Percentiles rank a stretch among this genome's conserved stretches.
phyloP scores from a whole-genome alignment of 805 yeast genomes.

The Teunomyces gatunensis region DNA sequence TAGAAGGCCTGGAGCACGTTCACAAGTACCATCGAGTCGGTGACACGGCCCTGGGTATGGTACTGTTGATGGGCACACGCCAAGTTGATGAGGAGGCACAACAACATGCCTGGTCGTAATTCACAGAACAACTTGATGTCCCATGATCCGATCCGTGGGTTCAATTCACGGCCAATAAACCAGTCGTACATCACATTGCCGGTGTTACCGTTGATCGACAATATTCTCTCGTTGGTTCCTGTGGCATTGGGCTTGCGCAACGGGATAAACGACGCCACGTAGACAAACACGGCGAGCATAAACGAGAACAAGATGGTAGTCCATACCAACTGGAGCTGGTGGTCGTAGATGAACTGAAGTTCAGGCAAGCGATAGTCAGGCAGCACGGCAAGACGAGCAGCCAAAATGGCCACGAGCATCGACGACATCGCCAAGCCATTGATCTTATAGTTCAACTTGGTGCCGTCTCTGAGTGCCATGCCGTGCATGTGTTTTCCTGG shows the following conservation, averaged over 20 bases:
- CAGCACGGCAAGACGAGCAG: constrained; percentile 46
- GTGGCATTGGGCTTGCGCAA: constrained; percentile 47
- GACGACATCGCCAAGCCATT: constrained; percentile 67
- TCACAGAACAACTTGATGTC: constrained; percentile 93
- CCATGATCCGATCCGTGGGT: constrained; percentile 81
- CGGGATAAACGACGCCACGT: constrained; percentile 66
- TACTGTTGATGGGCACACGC: constrained; percentile 83
- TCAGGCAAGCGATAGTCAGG: constrained; percentile 70
- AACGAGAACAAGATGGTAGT: constrained; percentile 65
- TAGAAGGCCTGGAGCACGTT: constrained; percentile 73
- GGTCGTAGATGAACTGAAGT: constrained; percentile 67
- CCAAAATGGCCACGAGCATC: constrained; percentile 35
- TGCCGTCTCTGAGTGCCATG: constrained; percentile 71
- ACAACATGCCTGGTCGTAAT: constrained; percentile 87
- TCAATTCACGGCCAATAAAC: constrained; percentile 96
- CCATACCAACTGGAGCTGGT: constrained; percentile 62
- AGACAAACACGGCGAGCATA: constrained; percentile 61
- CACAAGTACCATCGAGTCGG: constrained; percentile 72
- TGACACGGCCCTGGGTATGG: constrained; percentile 51
- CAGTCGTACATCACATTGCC: constrained; percentile 78
- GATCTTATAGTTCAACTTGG: constrained; percentile 67
- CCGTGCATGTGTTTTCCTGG: constrained; percentile 65
- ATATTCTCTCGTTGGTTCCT: constrained; percentile 61
- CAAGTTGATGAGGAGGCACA: constrained; percentile 78
- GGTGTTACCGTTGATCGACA: constrained; percentile 86